Base-by-base conservation (phyloP, 768 basidiomycete species). In the Royoungia palumana region DNA sequence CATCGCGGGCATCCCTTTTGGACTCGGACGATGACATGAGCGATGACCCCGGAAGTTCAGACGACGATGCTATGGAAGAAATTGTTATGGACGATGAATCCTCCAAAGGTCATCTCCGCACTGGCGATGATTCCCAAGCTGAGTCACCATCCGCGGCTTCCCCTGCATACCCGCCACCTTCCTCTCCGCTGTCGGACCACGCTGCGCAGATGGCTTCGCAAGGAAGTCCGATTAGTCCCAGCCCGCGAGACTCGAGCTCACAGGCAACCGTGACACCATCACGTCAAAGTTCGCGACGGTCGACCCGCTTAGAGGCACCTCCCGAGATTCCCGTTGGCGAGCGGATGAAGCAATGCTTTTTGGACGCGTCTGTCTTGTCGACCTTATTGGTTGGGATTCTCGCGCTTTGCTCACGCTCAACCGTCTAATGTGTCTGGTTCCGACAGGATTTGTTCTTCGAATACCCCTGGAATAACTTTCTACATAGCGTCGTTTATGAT, bases 401-500 rank as follows among this genome's bases (percentile, higher is more conserved):
- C 44, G 17, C 30, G 11, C 27, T 44, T 34, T 35, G 44, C 36
- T 46, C 19, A 22, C 48, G 48, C 24, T 32, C 16, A 7, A 22
- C 41, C 21, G 38, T 48, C 51, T 55, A 17, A 52, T 27, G 21
- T 17, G 44, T 38, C 11, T 20, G 6, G 32, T 22, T 24, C 3
- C 5, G 22, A 13, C 22, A 95, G 93, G 89, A 94, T 58, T 75
- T 97, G 32, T 97, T 97, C 75, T 97, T 97, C 64, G 85, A 88
- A 51, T 96, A 87, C 60, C 94, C 94, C 1, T 92, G 90, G 87
- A 97, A 99, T 70, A 97, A 98, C 64, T 98, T 98, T 66, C 71
- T 98, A 25, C 96, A 99, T 65, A 93, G 90, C 60, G 87, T 94
- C 25, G 92, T 96, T 16, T 98, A 98, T 63, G 96, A 99, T 65